Base-by-base conservation (phyloP, 495 filamentous ascomycete species). In the Corynascus novoguineensis region DNA sequence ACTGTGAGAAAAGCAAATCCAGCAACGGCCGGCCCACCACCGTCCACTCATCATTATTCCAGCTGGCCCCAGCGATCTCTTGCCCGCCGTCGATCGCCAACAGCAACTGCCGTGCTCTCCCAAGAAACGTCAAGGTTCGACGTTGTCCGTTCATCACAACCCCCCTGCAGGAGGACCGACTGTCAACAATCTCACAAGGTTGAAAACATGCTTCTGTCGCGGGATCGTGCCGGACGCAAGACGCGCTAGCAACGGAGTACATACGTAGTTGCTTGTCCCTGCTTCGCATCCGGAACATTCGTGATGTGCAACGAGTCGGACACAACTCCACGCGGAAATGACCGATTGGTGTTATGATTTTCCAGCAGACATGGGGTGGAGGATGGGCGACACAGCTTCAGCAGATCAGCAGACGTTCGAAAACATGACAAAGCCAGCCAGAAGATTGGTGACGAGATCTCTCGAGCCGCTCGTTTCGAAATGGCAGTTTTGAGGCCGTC, bases 351-450 rank as follows among this genome's bases (percentile, higher is more conserved):
- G n/a, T n/a, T 44, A 59, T 41, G 68, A 66, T 66, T 62, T 49
- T 9, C 62, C 25, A n/a, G 24, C 34, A 49, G 46, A 15, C 15
- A 52, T 35, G 35, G 51, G 57, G 58, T 51, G 41, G 58, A 22
- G 14, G 34, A 40, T 40, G 11, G 14, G 40, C 32, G 8, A 24
- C 49, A 40, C 14, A 15, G 21, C 22, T n/a, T 19, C 49, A 60
- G 54, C 57, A 61, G 58, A 65, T 62, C 66, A 62, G 46, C 60
- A 60, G 25, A 25, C 37, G 65, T 70, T 70, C 59, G 65, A 68
- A 71, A 55, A 57, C 42, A 45, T 38, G 35, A 19, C 8, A 24
- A 17, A 12, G 6, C 24, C 14, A 27, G 37, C 22, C 15, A 37
- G 47, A 24, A 27, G 28, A 17, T 11, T 22, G 29, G n/a, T n/a